Percentiles rank a stretch among this genome's conserved stretches.
These are phyloP conservation scores for Knoxdaviesia capensis DNA, from an alignment of 2,329 filamentous ascomycete genomes.

Conservation along the genomic window DNA sequence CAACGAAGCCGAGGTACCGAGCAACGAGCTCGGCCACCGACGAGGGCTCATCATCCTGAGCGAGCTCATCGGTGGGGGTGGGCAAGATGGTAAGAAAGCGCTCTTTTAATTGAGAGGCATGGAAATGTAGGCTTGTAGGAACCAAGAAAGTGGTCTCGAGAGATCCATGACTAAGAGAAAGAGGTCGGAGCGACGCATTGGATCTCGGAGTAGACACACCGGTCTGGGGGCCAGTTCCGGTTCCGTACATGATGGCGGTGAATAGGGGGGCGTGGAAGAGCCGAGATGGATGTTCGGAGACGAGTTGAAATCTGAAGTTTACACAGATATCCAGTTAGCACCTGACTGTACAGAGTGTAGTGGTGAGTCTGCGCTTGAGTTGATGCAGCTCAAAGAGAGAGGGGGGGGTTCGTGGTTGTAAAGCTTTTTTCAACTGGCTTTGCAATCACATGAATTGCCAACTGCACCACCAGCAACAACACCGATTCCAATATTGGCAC, in stretches of 20 bases:
- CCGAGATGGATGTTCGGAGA: not conserved
- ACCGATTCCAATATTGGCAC: not conserved
- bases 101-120: slow-evolving; percentile 85
- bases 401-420: not conserved
- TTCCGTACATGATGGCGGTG: slow-evolving; percentile 57
- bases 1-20: slow-evolving; percentile 80
- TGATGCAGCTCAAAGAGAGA: not conserved
- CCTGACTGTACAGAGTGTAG: too few species aligned
- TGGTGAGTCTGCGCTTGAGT: not conserved
- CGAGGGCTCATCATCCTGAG: slow-evolving; percentile 96
- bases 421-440: not conserved
- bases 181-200: slow-evolving; percentile 74
- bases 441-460: not conserved
- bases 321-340: too few species aligned
- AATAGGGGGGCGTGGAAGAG: slow-evolving; percentile 7
- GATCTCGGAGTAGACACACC: slow-evolving; percentile 93
- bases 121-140: slow-evolving; percentile 88
- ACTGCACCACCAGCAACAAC: too few species aligned
- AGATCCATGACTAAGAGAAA: slow-evolving; percentile 78
- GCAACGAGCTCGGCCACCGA: slow-evolving; percentile 84
- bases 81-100: slow-evolving; percentile 72
- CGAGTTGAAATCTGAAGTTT: not conserved
- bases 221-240: slow-evolving; percentile 69
- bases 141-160: slow-evolving; percentile 94
- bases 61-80: slow-evolving; percentile 84